Conservation (phyloP, 2,329 filamentous ascomycete species). For the Lachnellula hyalina region DNA sequence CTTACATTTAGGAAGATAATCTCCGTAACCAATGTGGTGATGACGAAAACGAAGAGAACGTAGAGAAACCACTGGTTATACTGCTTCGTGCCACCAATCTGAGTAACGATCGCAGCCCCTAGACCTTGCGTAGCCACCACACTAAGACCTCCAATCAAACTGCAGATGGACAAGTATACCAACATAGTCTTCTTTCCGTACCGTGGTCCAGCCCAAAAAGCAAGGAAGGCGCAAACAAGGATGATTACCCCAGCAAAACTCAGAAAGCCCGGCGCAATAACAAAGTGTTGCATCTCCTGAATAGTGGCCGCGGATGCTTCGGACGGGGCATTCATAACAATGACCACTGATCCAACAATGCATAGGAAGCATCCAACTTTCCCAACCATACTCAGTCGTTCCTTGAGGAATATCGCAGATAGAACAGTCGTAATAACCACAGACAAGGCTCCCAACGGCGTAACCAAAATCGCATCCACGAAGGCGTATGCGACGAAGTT, state of each 20-base stretch:
- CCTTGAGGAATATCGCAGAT: slow-evolving; percentile 92
- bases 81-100: slow-evolving; percentile 74
- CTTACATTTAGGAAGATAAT: slow-evolving; percentile 94
- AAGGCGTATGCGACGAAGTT: slow-evolving; percentile 98
- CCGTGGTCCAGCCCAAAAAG: slow-evolving; percentile 74
- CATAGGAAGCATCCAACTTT: slow-evolving; percentile 96
- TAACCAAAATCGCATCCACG: slow-evolving; percentile 92
- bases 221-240: slow-evolving; percentile 63
- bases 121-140: slow-evolving; percentile 93
- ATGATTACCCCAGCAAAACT: slow-evolving; percentile 80
- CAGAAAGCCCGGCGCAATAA: slow-evolving; percentile 81
- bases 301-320: slow-evolving; percentile 82
- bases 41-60: slow-evolving; percentile 83
- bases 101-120: slow-evolving; percentile 84
- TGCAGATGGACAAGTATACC: slow-evolving; percentile 95
- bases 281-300: slow-evolving; percentile 85
- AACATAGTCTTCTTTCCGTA: slow-evolving; percentile 98
- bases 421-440: slow-evolving; percentile 90
- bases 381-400: slow-evolving; percentile 89
- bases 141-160: slow-evolving; percentile 86
- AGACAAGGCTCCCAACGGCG: slow-evolving; percentile 81
- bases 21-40: slow-evolving; percentile 83
- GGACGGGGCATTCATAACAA: slow-evolving; percentile 86
- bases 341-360: slow-evolving; percentile 87
- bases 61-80: slow-evolving; percentile 99